phyloP scores from a whole-genome alignment of 1,139 yeast species.

The Debaryomyces fabryi region DNA sequence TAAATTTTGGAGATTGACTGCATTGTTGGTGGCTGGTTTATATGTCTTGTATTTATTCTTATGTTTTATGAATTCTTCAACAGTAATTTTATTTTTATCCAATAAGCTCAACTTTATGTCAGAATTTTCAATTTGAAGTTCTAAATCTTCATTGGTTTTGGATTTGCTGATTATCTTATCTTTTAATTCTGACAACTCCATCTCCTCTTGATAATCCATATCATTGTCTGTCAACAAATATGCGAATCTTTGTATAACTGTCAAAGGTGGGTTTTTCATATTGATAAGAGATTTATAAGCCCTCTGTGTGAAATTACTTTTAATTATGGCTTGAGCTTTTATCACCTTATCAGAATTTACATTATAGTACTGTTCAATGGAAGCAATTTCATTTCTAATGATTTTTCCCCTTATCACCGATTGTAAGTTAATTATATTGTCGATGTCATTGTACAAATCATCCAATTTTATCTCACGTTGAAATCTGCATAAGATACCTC shows the following conservation, averaged over 20 bases:
- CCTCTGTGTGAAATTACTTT: conserved; percentile 66
- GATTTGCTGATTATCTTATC: conserved; percentile 69
- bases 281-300: conserved; percentile 76
- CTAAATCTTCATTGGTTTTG: conserved; percentile 65
- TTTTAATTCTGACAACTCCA: conserved; percentile 66
- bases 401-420: conserved; percentile 49
- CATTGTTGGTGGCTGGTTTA: conserved; percentile 19
- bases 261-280: conserved; percentile 73
- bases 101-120: conserved; percentile 80
- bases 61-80: conserved; percentile 70
- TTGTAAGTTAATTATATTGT: conserved; percentile 49
- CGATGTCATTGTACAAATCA: conserved; percentile 51
- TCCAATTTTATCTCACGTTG: conserved; percentile 51
- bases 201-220: conserved; percentile 74
- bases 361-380: conserved; percentile 55
- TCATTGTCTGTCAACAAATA: conserved; percentile 76
- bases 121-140: conserved; percentile 73
- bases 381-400: conserved; percentile 37
- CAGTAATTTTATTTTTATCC: conserved; percentile 75
- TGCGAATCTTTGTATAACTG: conserved; percentile 77
- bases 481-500: conserved; percentile 56
- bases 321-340: conserved; percentile 71
- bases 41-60: conserved; percentile 43
- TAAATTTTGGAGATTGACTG: conserved; percentile 24
- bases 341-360: conserved; percentile 60